Evolutionary conservation across 768 basidiomycete genomes (phyloP).

Genomic region (Plicaturopsis crispa): DNA sequence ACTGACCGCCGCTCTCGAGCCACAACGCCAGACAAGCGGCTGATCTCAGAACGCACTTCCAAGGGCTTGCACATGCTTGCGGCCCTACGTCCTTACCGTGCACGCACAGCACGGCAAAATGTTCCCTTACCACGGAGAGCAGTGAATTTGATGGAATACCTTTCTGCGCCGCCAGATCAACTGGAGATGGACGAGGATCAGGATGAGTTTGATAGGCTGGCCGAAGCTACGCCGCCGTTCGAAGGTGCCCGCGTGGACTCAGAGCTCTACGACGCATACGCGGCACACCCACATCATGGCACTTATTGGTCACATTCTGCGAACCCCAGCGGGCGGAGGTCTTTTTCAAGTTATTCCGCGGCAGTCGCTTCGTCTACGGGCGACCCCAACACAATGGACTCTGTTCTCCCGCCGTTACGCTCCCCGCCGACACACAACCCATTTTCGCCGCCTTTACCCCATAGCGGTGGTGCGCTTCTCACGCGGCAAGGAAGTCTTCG

Average conservation of each 20-base stretch:
- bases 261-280: conserved; percentile 61
- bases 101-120: conserved; percentile 15
- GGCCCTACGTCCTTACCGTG: conserved; percentile 12
- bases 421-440: conserved; percentile 2
- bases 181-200: conserved; percentile 61
- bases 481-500: conserved; percentile 57
- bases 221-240: conserved; percentile 25
- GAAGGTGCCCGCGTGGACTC: conserved; percentile 55
- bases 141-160: conserved; percentile 42
- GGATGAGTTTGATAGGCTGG: conserved; percentile 46
- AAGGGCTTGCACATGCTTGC: conserved; percentile 53
- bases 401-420: conserved; percentile 18
- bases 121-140: conserved; percentile 9
- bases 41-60: conserved; percentile 63
- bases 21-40: conserved; percentile 41
- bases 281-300: too few species aligned
- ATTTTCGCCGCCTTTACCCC: conserved; percentile 11
- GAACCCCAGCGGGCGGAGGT: too few species aligned
- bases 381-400: conserved; percentile 16
- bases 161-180: conserved; percentile 45
- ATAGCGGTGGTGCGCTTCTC: conserved; percentile 22
- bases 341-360: conserved; percentile 7
- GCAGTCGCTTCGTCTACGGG: conserved; percentile 18
- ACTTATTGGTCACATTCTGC: too few species aligned
- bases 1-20: conserved; percentile 62